Conservation (phyloP, 805 yeast genomes). For the Yamadazyma ubonensis region DNA sequence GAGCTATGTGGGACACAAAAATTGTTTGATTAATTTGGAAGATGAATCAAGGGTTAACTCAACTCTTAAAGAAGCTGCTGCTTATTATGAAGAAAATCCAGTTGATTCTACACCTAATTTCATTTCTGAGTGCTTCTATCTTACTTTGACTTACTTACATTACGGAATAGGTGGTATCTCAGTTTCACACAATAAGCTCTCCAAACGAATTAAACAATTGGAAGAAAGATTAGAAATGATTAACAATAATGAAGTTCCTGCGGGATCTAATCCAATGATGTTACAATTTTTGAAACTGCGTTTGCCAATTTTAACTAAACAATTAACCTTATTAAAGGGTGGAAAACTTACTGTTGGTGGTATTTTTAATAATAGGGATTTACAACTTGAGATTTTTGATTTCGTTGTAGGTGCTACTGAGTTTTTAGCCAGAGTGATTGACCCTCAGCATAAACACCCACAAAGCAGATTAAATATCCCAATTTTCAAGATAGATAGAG, state of each 20-base stretch:
- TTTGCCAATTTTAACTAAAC: conserved; percentile 45
- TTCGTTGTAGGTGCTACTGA: conserved; percentile 73
- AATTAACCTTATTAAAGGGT: conserved; percentile 38
- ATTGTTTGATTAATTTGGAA: conserved; percentile 55
- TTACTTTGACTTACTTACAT: conserved; percentile 75
- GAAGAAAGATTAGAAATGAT: conserved; percentile 50
- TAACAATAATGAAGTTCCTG: conserved; percentile 31
- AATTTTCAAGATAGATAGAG: conserved; percentile 54
- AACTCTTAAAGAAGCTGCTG: conserved; percentile 66
- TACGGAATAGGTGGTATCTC: conserved; percentile 86
- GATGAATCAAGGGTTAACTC: conserved; percentile 86
- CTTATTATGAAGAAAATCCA: conserved; percentile 46
- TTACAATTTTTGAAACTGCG: conserved; percentile 32
- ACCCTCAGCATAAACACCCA: conserved; percentile 69
- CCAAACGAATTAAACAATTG: conserved; percentile 47
- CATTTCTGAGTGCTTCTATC: conserved; percentile 85
- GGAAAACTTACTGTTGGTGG: conserved; percentile 60
- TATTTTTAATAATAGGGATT: conserved; percentile 52
- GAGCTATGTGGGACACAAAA: conserved; percentile 56
- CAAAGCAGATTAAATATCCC: conserved; percentile 47
- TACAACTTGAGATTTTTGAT: conserved; percentile 71
- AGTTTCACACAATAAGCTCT: conserved; percentile 53
- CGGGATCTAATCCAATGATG: conserved; percentile 28
- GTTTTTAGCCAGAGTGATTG: conserved; percentile 69
- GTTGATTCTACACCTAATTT: conserved; percentile 52